These are phyloP conservation scores for Suillus lakei DNA, from an alignment of 768 basidiomycete species.

Conservation along the genomic window DNA sequence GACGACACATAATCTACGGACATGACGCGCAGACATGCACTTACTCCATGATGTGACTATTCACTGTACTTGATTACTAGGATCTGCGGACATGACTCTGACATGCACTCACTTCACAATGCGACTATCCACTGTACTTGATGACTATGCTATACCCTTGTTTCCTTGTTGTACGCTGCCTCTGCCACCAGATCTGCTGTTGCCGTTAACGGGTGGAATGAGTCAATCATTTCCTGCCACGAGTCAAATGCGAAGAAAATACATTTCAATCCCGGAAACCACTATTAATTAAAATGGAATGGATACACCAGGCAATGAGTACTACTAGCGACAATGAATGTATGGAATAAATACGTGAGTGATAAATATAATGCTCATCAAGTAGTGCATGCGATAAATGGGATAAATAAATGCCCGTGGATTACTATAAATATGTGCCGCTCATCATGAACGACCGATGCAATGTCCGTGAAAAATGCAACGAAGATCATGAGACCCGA, in stretches of 20 bases:
- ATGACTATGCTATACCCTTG: background rate
- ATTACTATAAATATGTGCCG: constrained; percentile 1
- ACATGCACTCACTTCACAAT: constrained; percentile 17
- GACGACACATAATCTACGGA: constrained; percentile 33
- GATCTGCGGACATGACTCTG: constrained; percentile 29
- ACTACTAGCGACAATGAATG: constrained; percentile 1
- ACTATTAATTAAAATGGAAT: constrained; percentile 1
- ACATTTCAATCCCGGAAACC: background rate
- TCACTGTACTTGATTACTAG: constrained; percentile 1
- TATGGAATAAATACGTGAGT: constrained; percentile 5
- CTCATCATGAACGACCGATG: constrained; percentile 16
- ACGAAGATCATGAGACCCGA: constrained; percentile 4
- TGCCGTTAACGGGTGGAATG: background rate
- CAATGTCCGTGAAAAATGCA: constrained; percentile 15
- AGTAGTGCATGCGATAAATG: constrained; percentile 18
- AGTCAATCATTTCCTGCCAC: background rate
- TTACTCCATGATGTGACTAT: constrained; percentile 9
- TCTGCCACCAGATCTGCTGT: background rate
- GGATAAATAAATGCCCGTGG: constrained; percentile 18
- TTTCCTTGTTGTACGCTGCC: background rate
- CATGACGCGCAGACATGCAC: constrained; percentile 20
- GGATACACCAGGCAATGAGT: background rate
- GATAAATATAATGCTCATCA: background rate
- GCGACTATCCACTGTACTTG: background rate
- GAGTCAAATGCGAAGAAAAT: background rate